phyloP scores from a whole-genome alignment of 306 rosid species.

The Quercus dentata region DNA sequence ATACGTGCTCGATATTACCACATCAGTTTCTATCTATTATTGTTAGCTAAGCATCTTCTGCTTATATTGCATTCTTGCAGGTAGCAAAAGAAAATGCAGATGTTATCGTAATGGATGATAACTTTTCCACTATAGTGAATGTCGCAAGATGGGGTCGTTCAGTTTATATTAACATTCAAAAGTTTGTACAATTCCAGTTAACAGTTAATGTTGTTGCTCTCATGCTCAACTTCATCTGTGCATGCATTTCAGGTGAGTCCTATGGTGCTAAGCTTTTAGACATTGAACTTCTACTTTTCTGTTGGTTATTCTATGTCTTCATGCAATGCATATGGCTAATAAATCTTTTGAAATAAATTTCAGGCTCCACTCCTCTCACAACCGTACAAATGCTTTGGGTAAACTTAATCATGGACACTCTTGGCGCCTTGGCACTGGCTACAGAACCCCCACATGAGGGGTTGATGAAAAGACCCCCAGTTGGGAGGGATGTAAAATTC shows the following conservation, averaged over 20 bases:
- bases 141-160: constrained; percentile 88
- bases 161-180: constrained; percentile 84
- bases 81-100: constrained; percentile 98
- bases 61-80: constrained; percentile 28
- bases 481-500: constrained; percentile 57
- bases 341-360: constrained; percentile 10
- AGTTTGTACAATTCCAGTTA: constrained; percentile 94
- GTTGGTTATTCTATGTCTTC: no score
- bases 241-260: constrained; percentile 63
- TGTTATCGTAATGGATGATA: constrained; percentile 87
- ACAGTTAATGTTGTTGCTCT: constrained; percentile 94
- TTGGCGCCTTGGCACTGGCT: constrained; percentile 89
- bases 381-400: constrained; percentile 99
- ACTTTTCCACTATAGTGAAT: constrained; percentile 76
- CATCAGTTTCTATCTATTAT: background rate
- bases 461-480: constrained; percentile 73
- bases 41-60: constrained; percentile 10
- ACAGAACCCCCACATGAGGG: constrained; percentile 87
- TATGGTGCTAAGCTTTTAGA: background rate
- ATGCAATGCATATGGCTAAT: background rate
- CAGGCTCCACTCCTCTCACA: constrained; percentile 86
- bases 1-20: background rate
- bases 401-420: constrained; percentile 95
- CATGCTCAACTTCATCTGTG: constrained; percentile 74
- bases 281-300: background rate